These are phyloP conservation scores for Hylodesmum podocarpum DNA, from an alignment of 306 rosid genomes.

Conservation along the genomic window DNA sequence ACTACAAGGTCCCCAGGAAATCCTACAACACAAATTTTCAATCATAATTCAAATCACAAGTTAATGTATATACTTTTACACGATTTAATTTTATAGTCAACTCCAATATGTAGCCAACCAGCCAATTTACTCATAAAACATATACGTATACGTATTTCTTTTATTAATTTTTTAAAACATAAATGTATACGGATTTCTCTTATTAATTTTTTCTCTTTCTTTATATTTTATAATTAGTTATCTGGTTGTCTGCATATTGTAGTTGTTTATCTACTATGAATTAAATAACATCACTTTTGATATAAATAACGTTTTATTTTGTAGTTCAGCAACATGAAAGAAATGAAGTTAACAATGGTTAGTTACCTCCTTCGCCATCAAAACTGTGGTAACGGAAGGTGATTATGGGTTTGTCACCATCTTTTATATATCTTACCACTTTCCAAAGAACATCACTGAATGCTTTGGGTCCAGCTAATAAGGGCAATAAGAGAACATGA, in stretches of 20 bases:
- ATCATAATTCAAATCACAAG: background rate
- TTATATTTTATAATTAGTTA: too few species aligned
- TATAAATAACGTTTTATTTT: too few species aligned
- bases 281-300: too few species aligned
- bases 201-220: too few species aligned
- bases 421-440: conserved; percentile 44
- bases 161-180: too few species aligned
- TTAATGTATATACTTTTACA: background rate
- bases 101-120: too few species aligned
- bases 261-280: too few species aligned
- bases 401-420: conserved; percentile 53
- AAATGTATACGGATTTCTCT: too few species aligned
- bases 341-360: background rate
- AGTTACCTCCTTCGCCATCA: conserved; percentile 80
- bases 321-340: background rate
- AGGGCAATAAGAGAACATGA: background rate
- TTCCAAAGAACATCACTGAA: conserved; percentile 83
- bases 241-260: too few species aligned
- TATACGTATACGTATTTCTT: too few species aligned
- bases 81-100: too few species aligned
- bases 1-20: conserved; percentile 82
- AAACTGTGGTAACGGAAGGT: conserved; percentile 64
- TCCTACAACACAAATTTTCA: conserved; percentile 44
- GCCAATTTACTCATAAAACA: too few species aligned
- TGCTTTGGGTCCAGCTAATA: conserved; percentile 66